Conservation (phyloP, 352 stramenopile species). For the Phytophthora tubulina region DNA sequence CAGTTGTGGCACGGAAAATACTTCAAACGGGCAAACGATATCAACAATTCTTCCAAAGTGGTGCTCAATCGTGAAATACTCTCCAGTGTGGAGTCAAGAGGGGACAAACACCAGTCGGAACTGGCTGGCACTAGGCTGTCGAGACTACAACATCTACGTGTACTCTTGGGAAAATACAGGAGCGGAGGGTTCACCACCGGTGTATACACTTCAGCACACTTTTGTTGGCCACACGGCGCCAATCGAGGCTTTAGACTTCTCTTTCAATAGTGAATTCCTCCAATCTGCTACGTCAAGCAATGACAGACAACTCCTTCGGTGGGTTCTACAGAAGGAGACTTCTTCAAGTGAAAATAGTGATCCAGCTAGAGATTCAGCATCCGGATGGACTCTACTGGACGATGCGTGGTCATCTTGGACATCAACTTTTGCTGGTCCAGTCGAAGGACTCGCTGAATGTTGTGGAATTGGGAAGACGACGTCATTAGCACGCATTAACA, state of each 20-base stretch:
- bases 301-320: conserved; percentile 75
- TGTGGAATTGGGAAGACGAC: conserved; percentile 42
- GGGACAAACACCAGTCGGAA: conserved; percentile 13
- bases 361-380: background rate
- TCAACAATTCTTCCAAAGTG: conserved; percentile 47
- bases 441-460: conserved; percentile 55
- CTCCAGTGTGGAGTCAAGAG: conserved; percentile 18
- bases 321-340: conserved; percentile 47
- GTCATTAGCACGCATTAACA: conserved; percentile 53
- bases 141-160: conserved; percentile 84
- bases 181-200: conserved; percentile 19
- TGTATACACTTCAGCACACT: conserved; percentile 56
- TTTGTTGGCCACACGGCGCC: conserved; percentile 75
- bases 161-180: conserved; percentile 47
- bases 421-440: conserved; percentile 61
- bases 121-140: conserved; percentile 60
- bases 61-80: conserved; percentile 69
- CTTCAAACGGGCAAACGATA: conserved; percentile 12
- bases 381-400: conserved; percentile 41
- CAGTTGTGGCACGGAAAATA: conserved; percentile 23
- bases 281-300: conserved; percentile 68
- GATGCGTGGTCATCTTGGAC: conserved; percentile 66
- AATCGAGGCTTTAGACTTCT: conserved; percentile 80
- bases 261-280: conserved; percentile 61
- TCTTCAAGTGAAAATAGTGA: conserved; percentile 7